These are phyloP conservation scores for Globisporangium heterothallicum DNA, from an alignment of 352 stramenopile genomes.

Conservation along the genomic window DNA sequence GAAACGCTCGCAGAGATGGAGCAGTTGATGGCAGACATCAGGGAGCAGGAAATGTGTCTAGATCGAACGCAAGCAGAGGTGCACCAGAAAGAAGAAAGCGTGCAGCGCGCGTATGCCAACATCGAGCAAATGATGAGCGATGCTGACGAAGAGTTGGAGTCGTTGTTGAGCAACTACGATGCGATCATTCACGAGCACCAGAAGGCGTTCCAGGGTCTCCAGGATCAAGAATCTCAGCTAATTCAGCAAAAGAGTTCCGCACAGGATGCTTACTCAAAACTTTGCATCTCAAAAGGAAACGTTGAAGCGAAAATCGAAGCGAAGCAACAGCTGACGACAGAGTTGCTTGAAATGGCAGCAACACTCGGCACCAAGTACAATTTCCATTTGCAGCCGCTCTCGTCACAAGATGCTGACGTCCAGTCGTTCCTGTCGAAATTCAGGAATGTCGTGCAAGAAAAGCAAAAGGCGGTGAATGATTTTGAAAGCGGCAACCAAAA, in stretches of 20 bases:
- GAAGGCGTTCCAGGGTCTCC: constrained; percentile 23
- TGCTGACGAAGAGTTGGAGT: constrained; percentile 50
- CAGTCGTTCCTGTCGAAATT: constrained; percentile 49
- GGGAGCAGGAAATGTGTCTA: constrained; percentile 25
- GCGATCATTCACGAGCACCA: constrained; percentile 38
- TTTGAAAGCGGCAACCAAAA: constrained; percentile 34
- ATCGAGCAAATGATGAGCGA: constrained; percentile 74
- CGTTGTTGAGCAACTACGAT: constrained; percentile 53
- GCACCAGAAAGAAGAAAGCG: constrained; percentile 30
- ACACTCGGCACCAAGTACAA: constrained; percentile 52
- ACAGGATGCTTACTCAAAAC: constrained; percentile 27
- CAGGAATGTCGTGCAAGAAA: constrained; percentile 32
- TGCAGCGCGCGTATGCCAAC: constrained; percentile 33
- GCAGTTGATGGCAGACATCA: constrained; percentile 37
- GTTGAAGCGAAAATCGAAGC: constrained; percentile 50
- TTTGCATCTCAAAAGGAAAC: constrained; percentile 34
- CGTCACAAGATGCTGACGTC: constrained; percentile 48
- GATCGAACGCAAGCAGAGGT: constrained; percentile 32
- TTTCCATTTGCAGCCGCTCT: constrained; percentile 46
- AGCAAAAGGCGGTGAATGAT: constrained; percentile 29
- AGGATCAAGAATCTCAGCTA: constrained; percentile 26
- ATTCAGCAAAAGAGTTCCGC: constrained; percentile 14
- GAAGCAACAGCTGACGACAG: constrained; percentile 28
- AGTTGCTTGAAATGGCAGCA: constrained; percentile 38
- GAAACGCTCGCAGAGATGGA: constrained; percentile 56